Conservation (phyloP, 257 asterid species). For the Ilex asprella region DNA sequence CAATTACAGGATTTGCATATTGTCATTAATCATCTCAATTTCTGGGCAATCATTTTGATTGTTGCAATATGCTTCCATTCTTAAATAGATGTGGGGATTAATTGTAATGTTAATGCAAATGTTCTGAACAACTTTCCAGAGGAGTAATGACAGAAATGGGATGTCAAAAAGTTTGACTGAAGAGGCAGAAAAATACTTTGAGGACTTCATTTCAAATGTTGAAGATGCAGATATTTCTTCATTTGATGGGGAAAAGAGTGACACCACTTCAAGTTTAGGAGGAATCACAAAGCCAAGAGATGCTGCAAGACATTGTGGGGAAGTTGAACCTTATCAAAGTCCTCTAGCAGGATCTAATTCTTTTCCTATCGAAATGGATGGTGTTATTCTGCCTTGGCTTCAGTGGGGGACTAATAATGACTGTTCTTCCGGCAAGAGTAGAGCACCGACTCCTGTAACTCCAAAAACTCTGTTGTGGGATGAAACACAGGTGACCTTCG, state of each 20-base stretch:
- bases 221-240: constrained; percentile 93
- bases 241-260: constrained; percentile 93
- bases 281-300: constrained; percentile 40
- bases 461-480: constrained; percentile 39
- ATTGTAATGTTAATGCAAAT: neutral
- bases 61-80: neutral
- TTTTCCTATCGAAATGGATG: constrained; percentile 56
- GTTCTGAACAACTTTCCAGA: constrained; percentile 30
- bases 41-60: neutral
- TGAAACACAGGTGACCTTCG: constrained; percentile 35
- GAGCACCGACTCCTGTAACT: constrained; percentile 36
- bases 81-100: neutral
- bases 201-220: constrained; percentile 70
- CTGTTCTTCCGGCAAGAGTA: constrained; percentile 29
- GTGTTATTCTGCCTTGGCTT: constrained; percentile 78
- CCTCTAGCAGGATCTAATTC: constrained; percentile 31
- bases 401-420: constrained; percentile 81
- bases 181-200: constrained; percentile 78
- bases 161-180: constrained; percentile 48
- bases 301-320: constrained; percentile 13
- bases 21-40: no score
- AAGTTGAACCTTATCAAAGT: constrained; percentile 34
- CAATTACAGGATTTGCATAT: neutral
- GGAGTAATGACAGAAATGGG: constrained; percentile 56
- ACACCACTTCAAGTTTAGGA: constrained; percentile 65